Percentiles rank a stretch among this genome's conserved stretches.
Evolutionary conservation across 2,329 filamentous ascomycete genomes (phyloP).

Genomic region (Botrytis fabae): DNA sequence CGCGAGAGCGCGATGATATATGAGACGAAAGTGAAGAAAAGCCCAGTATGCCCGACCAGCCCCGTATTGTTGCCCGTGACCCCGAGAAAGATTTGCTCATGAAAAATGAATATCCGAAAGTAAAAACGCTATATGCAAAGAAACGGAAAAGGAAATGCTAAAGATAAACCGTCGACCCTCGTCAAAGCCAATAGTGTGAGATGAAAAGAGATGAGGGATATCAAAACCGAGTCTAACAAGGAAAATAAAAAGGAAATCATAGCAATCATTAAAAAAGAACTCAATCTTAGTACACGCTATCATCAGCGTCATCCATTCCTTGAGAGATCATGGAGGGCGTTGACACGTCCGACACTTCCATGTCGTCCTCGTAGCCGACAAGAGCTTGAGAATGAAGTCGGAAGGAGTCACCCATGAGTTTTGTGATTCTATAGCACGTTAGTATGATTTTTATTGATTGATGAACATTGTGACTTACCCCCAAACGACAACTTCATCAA

Average conservation of each 20-base stretch:
- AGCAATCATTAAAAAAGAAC: conserved; percentile 37
- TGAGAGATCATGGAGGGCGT: conserved; percentile 73
- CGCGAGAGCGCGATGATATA: conserved; percentile 30
- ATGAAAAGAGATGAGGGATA: conserved; percentile 39
- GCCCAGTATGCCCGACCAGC: conserved; percentile 40
- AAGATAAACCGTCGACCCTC: conserved; percentile 14
- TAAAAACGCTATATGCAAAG: conserved; percentile 39
- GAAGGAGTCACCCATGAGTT: conserved; percentile 97
- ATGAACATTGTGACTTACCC: conserved; percentile 67
- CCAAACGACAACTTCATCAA: conserved; percentile 98
- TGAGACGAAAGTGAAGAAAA: conserved; percentile 32
- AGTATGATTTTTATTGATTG: conserved; percentile 40
- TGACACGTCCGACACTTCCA: conserved; percentile 66
- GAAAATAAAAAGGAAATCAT: conserved; percentile 48
- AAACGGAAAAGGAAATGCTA: conserved; percentile 34
- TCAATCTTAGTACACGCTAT: conserved; percentile 62
- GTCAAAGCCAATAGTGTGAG: conserved; percentile 38
- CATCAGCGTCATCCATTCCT: conserved; percentile 62
- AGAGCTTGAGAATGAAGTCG: conserved; percentile 94
- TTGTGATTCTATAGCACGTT: conserved; percentile 69
- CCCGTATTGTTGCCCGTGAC: conserved; percentile 50
- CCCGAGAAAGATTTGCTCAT: conserved; percentile 39
- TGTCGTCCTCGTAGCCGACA: conserved; percentile 88
- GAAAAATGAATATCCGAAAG: conserved; percentile 25
- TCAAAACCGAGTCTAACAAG: conserved; percentile 36